Evolutionary conservation across 2,329 filamentous ascomycete genomes (phyloP).

Genomic region (Apiospora aurea): DNA sequence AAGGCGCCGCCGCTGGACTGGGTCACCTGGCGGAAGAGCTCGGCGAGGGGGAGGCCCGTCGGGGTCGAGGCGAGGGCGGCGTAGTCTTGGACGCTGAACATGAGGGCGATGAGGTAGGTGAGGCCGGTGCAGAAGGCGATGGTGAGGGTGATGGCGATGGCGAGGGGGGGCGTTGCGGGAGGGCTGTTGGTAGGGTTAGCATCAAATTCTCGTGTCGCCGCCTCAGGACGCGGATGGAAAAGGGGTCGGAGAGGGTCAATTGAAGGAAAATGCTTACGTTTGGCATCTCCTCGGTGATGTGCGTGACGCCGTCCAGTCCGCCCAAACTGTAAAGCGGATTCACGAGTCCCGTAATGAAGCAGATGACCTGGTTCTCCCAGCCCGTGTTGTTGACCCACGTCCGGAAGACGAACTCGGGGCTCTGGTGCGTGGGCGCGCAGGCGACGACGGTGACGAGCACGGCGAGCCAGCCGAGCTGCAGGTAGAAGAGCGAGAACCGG

Average conservation of each 20-base stretch:
- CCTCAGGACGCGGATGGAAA: neutral
- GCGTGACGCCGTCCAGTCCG: slow-evolving; percentile 56
- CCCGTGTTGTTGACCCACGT: slow-evolving; percentile 62
- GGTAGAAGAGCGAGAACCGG: slow-evolving; percentile 52
- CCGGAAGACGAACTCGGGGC: slow-evolving; percentile 56
- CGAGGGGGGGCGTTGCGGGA: slow-evolving; percentile 47
- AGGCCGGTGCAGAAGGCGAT: slow-evolving; percentile 59
- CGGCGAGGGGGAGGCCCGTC: slow-evolving; percentile 47
- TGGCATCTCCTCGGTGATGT: slow-evolving; percentile 46
- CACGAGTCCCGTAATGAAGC: slow-evolving; percentile 58
- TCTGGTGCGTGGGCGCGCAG: slow-evolving; percentile 52
- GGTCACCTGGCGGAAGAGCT: slow-evolving; percentile 54
- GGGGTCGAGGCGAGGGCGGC: slow-evolving; percentile 50
- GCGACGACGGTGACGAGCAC: slow-evolving; percentile 57
- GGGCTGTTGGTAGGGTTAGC: neutral
- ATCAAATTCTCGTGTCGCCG: too few relatives aligned
- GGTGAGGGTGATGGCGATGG: slow-evolving; percentile 51
- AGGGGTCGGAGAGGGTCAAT: neutral
- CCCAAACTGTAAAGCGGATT: slow-evolving; percentile 56
- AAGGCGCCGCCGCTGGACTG: slow-evolving; percentile 49
- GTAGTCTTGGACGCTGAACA: slow-evolving; percentile 59
- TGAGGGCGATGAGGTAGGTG: slow-evolving; percentile 57
- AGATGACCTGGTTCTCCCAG: slow-evolving; percentile 56
- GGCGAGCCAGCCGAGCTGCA: slow-evolving; percentile 54
- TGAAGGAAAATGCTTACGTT: neutral